Evolutionary conservation across 305 asterid genomes (phyloP).

Genomic region (Andrographis paniculata): DNA sequence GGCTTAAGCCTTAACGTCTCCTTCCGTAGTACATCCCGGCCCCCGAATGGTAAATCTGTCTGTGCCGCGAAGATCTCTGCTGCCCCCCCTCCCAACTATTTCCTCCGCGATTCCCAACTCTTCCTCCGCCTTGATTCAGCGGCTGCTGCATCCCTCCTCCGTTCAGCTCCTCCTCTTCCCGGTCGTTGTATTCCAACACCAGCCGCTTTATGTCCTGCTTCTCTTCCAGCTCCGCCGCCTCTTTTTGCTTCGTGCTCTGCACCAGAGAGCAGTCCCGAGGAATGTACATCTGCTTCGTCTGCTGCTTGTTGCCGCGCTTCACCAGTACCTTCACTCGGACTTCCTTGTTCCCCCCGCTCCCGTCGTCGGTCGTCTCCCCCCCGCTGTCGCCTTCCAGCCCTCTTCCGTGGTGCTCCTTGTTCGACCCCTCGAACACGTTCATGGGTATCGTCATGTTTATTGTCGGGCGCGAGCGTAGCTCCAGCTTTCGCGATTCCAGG

Average conservation of each 20-base stretch:
- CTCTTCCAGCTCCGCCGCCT: conserved; percentile 99
- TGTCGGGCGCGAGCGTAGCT: conserved; percentile 80
- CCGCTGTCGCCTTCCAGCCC: conserved; percentile 81
- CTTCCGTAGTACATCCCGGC: conserved; percentile 81
- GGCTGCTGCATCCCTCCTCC: conserved; percentile 69
- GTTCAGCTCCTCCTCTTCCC: conserved; percentile 94
- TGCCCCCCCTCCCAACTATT: conserved; percentile 63
- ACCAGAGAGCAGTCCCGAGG: conserved; percentile 94
- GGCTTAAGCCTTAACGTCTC: conserved; percentile 61
- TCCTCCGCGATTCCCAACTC: conserved; percentile 58
- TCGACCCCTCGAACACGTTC: conserved; percentile 76
- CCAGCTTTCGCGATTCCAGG: conserved; percentile 93
- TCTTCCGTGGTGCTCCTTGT: conserved; percentile 71
- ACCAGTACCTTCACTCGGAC: conserved; percentile 88
- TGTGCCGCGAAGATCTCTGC: conserved; percentile 62
- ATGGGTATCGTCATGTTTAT: conserved; percentile 92
- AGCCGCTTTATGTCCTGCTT: conserved; percentile 93
- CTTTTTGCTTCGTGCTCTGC: conserved; percentile 94
- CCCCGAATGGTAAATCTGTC: conserved; percentile 68
- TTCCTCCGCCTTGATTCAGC: conserved; percentile 55
- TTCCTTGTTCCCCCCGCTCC: conserved; percentile 57
- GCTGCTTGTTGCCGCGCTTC: conserved; percentile 93
- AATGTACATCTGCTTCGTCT: conserved; percentile 80
- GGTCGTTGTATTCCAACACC: conserved; percentile 82
- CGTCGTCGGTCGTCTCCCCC: conserved; percentile 74